These are phyloP conservation scores for Xylariaceae sp. DNA, from an alignment of 2,329 filamentous ascomycete species.

Conservation along the genomic window DNA sequence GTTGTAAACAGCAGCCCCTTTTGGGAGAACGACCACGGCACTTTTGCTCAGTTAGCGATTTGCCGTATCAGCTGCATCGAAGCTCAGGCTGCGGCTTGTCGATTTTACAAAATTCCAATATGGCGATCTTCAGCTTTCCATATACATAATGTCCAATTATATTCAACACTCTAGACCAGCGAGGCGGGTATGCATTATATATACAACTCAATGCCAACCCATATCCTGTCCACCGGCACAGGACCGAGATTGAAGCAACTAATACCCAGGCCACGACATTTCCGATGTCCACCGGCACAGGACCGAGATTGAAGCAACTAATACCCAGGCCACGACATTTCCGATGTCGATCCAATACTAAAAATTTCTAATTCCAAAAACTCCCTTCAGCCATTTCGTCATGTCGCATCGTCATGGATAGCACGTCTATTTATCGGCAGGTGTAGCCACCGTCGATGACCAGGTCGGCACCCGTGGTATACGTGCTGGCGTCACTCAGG, in stretches of 20 bases:
- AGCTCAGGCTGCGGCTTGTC: too few relatives aligned
- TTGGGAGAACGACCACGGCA: not conserved
- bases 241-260: not conserved
- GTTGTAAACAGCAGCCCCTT: not conserved
- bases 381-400: not conserved
- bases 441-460: conserved; percentile 67
- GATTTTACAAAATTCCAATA: too few relatives aligned
- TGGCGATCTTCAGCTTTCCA: too few relatives aligned
- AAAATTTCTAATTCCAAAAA: conserved; percentile 3
- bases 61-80: too few relatives aligned
- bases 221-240: not conserved
- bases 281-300: not conserved
- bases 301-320: not conserved
- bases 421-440: conserved; percentile 18
- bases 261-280: too few relatives aligned
- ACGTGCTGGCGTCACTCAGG: conserved; percentile 67
- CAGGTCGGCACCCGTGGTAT: conserved; percentile 67
- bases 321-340: not conserved
- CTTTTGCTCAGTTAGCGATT: not conserved
- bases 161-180: not conserved
- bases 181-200: not conserved
- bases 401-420: conserved; percentile 2
- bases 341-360: not conserved
- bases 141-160: not conserved
- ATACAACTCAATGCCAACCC: not conserved